A percentile compares a stretch with the other conserved stretches of the same genome.
Evolutionary conservation across 2,329 filamentous ascomycete species (phyloP).

Genomic region (Calonectria ilicicola): DNA sequence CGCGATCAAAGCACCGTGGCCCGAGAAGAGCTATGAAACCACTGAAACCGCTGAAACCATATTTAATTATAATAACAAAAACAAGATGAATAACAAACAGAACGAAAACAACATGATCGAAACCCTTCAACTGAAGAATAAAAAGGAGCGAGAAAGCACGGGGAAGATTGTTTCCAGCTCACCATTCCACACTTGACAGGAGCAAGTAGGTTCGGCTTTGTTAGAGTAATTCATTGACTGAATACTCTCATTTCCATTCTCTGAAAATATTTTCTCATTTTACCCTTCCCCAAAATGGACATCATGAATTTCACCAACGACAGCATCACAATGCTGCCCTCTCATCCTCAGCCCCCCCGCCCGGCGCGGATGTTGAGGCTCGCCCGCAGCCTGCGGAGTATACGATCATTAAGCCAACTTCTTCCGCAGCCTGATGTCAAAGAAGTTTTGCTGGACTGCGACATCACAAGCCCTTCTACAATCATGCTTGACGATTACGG

Average conservation of each 20-base stretch:
- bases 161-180: background rate
- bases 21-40: background rate
- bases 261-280: background rate
- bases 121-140: background rate
- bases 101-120: no score
- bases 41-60: background rate
- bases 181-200: background rate
- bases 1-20: background rate
- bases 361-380: background rate
- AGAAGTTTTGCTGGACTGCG: background rate
- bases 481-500: background rate
- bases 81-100: background rate
- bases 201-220: background rate
- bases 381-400: background rate
- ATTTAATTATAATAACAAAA: background rate
- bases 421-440: background rate
- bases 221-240: background rate
- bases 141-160: background rate
- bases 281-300: background rate
- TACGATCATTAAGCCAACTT: background rate
- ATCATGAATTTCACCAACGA: background rate
- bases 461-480: background rate
- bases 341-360: background rate
- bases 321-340: background rate
- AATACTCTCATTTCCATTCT: background rate